Evolutionary conservation across 305 asterid species (phyloP).

Genomic region (Solanum hybrid): DNA sequence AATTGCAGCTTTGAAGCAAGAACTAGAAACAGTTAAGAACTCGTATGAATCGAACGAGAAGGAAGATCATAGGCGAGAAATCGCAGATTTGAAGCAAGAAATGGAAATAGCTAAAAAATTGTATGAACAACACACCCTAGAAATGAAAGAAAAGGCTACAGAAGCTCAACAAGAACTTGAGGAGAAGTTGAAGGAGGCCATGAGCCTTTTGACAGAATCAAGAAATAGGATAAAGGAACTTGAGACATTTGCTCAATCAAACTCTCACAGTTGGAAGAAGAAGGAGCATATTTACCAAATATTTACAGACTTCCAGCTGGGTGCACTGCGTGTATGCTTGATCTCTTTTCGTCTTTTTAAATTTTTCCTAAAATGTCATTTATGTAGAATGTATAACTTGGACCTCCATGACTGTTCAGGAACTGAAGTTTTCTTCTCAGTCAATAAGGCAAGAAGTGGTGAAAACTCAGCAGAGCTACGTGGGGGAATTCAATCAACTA

Average conservation of each 20-base stretch:
- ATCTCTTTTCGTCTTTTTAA: background rate
- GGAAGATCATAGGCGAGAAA: slow-evolving; percentile 19
- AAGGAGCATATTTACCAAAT: slow-evolving; percentile 44
- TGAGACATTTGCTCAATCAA: slow-evolving; percentile 34
- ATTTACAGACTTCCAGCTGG: slow-evolving; percentile 68
- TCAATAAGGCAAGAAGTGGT: slow-evolving; percentile 63
- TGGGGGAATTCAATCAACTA: slow-evolving; percentile 47
- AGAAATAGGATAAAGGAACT: slow-evolving; percentile 43
- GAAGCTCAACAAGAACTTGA: slow-evolving; percentile 29
- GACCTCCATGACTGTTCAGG: slow-evolving; percentile 31
- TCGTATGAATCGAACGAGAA: slow-evolving; percentile 35
- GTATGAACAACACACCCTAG: slow-evolving; percentile 30
- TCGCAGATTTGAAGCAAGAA: slow-evolving; percentile 24
- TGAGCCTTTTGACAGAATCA: slow-evolving; percentile 26
- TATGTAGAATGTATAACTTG: background rate
- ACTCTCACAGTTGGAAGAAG: slow-evolving; percentile 47
- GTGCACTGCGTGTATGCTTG: slow-evolving; percentile 61
- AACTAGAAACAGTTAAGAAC: slow-evolving; percentile 11
- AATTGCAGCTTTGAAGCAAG: slow-evolving; percentile 27
- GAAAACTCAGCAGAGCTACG: slow-evolving; percentile 50
- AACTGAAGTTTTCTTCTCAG: slow-evolving; percentile 62
- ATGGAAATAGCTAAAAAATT: slow-evolving; percentile 15
- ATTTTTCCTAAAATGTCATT: background rate
- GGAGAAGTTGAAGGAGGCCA: slow-evolving; percentile 31
- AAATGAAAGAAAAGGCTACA: slow-evolving; percentile 2